Base-by-base conservation (phyloP, 129 eudicot species). In the Ambrosia artemisiifolia region DNA sequence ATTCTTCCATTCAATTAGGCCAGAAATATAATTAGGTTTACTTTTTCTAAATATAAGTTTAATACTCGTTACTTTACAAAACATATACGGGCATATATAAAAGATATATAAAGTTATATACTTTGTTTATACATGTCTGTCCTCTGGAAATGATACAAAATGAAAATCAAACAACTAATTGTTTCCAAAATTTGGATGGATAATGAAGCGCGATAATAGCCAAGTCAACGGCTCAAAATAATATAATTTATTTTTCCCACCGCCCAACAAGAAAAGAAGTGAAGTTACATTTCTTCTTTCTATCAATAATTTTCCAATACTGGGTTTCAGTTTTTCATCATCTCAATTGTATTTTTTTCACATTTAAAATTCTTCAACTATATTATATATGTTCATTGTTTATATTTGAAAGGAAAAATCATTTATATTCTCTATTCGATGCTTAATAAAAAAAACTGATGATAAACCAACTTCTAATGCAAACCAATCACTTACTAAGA, bases 211-310 rank as follows among this genome's bases (percentile, higher is more conserved):
- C 47, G 53, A 67, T 47, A 13, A 30, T n/a, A 67, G 56, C 60
- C 59, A 11, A 67, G 78, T 50, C 78, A 74, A 64, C 16, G 78
- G 53, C 30, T 44, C 34, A 40, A n/a, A 13, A 10, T 20, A 55
- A 55, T 19, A 43, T 62, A 36, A 17, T 65, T 18, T 74, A 63
- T 50, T 64, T 74, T 35, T 47, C 64, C 34, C 79, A 65, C 79
- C 79, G 79, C 48, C 79, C 73, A 74, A 51, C 63, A 4, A 59
- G 2, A 60, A 35, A 43, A 43, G 48, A 34, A 54, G 36, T 40
- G 24, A 35, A 35, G 14, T 70, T 18, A 13, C 43, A 19, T n/a
- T 47, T 48, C 2, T 36, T 63, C 46, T 8, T 50, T 38, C 12
- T 1, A 9, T 14, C 10, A 1, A 9, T 7, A 51, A 34, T 34